A percentile compares a stretch with the other conserved stretches of the same genome.
These are phyloP conservation scores for Paraconiothyrium brasiliense DNA, from an alignment of 2,329 filamentous ascomycete species.

Conservation along the genomic window DNA sequence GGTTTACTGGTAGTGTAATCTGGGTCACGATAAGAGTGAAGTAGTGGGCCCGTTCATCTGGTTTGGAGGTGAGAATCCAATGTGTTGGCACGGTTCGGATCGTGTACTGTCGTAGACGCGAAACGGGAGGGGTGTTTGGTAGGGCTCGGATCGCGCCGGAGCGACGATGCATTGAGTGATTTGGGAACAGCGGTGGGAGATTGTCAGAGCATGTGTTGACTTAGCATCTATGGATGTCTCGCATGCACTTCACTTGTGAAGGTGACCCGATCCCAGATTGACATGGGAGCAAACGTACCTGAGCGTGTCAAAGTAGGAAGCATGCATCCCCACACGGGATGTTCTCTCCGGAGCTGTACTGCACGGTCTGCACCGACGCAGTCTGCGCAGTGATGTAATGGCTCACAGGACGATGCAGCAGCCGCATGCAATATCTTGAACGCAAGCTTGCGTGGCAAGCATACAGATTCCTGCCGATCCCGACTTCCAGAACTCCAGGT, in stretches of 20 bases:
- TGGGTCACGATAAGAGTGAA: neutral
- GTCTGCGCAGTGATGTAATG: constrained; percentile 8
- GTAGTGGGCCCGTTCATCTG: neutral
- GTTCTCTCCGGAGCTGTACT: neutral
- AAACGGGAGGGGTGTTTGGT: neutral
- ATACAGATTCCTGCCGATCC: neutral
- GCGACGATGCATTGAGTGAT: neutral
- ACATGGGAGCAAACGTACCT: no score
- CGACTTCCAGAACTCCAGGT: neutral
- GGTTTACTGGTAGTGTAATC: neutral
- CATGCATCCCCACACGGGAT: neutral
- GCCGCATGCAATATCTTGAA: neutral
- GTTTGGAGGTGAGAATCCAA: neutral
- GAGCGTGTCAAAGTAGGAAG: neutral
- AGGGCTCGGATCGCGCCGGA: constrained; percentile 1
- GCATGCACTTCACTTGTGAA: neutral
- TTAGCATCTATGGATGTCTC: no score
- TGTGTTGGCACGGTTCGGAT: neutral
- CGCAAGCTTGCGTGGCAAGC: constrained; percentile 11
- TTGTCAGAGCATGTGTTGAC: neutral
- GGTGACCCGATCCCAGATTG: neutral
- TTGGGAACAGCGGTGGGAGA: neutral
- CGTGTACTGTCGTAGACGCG: neutral
- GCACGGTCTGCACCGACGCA: neutral
- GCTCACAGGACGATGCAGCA: neutral